Base-by-base conservation (phyloP, 2,329 filamentous ascomycete species). In the Xylaria sp. region DNA sequence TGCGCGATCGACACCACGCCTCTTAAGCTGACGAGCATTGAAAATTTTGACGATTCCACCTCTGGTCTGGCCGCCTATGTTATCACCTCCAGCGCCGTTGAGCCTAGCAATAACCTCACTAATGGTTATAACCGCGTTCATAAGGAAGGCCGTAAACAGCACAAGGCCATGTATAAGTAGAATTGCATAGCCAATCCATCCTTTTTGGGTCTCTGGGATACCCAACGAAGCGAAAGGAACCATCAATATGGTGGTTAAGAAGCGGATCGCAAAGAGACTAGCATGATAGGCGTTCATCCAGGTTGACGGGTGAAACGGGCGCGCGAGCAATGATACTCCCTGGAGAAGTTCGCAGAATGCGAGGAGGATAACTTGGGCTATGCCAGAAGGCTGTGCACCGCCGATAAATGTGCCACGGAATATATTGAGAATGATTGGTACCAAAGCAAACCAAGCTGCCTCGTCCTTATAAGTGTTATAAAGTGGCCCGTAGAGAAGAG, bases 401-500 rank as follows among this genome's bases (percentile, higher is more conserved):
- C 96, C 96, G 74, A 99, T 93, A 23, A 94, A 93, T 72, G 98
- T 90, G 66, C 94, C 95, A 40, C 95, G 91, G 67, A 97, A 83
- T 77, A 97, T 90, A 4, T 92, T 97, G 67, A 98, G 84, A 40
- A 97, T 83, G 17, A 97, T 89, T 0, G 95, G 94, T 23, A 97
- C 90, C 49, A 97, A 86, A 6, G 95, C 94, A 79, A 97, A 99
- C 0, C 93, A 90, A 7, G 95, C 93, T 0, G 94, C 93, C 78
- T 95, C 92, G 79, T 99, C 96, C 28, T 93, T 96, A 79, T 97
- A 98, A 0, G 96, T 99, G 81, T 99, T 99, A 81, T 99, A 99
- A 7, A 99, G 84, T 5, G 96, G 93, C 0, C 96, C 96, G 75
- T 97, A 98, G 0, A 93, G 86, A 2, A 99, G 85, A 9, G 98